phyloP scores from a whole-genome alignment of 352 stramenopile species.

The Phytophthora sojae region DNA sequence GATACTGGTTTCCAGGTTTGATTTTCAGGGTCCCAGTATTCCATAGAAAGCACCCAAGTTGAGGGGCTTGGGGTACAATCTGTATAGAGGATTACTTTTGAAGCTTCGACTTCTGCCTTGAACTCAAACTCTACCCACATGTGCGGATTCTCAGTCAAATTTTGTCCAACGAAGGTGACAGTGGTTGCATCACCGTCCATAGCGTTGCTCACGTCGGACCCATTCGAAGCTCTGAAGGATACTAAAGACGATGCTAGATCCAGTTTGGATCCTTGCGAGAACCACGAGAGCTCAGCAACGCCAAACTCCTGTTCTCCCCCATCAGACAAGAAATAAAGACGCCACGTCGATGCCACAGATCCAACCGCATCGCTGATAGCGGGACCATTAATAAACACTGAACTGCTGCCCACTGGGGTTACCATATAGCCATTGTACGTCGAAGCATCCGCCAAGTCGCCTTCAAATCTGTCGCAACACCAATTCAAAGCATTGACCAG shows the following conservation, averaged over 20 bases:
- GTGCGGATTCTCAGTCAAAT: constrained; percentile 3
- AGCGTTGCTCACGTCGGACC: constrained; percentile 20
- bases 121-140: constrained; percentile 45
- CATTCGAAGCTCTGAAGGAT: constrained; percentile 27
- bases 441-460: constrained; percentile 18
- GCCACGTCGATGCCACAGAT: constrained; percentile 21
- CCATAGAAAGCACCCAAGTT: constrained; percentile 24
- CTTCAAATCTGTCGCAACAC: constrained; percentile 21
- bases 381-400: constrained; percentile 9
- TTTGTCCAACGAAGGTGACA: constrained; percentile 20
- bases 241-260: constrained; percentile 15
- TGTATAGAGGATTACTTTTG: constrained; percentile 40
- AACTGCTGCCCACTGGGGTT: background rate
- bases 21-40: constrained; percentile 33
- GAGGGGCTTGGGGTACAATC: background rate
- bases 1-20: constrained; percentile 27
- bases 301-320: constrained; percentile 24
- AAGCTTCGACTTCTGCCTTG: constrained; percentile 29
- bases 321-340: constrained; percentile 32
- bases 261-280: constrained; percentile 30
- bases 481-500: background rate
- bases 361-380: constrained; percentile 21
- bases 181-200: constrained; percentile 40
- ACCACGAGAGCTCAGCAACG: constrained; percentile 41
- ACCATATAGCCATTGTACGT: constrained; percentile 1